Base-by-base conservation (phyloP, 768 basidiomycete species). In the Udeniomyces megalosporus region DNA sequence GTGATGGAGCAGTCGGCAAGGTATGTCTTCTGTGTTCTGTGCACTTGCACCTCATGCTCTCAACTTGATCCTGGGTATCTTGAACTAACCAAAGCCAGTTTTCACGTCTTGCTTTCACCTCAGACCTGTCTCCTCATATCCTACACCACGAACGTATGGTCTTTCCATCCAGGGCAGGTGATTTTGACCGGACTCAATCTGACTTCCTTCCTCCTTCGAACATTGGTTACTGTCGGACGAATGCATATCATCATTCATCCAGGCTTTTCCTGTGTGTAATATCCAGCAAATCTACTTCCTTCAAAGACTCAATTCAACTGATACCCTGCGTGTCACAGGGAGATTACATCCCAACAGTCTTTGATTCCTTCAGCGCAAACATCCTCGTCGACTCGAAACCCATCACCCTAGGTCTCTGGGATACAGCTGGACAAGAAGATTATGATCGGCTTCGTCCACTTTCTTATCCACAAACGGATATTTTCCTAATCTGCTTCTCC, bases 351-450 rank as follows among this genome's bases (percentile, higher is more conserved):
- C 54, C 57, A 4, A 58, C 72, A 85, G 95, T 99, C 45, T 99
- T 97, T 74, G 95, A 97, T 77, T 97, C 97, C 78, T 97, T 61
- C 66, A 68, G 69, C 1, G 91, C 90, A 64, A 93, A 92, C 76
- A 92, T 99, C 60, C 90, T 96, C 84, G 95, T 99, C 51, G 95
- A 99, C 70, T 89, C 90, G 69, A 92, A 93, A 79, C 95, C 95
- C 57, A 45, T 61, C 0, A 47, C 31, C 28, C 46, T 65, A 29
- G 50, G 51, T 54, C 79, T 99, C 61, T 99, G 95, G 95, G 95
- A 99, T 80, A 99, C 95, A n/a, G 95, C 95, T 38, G 95, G 95
- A 68, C 95, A 99, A 76, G 95, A 99, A 56, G 74, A 75, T 57
- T 75, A 75, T 62, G 72, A 73, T 42, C 38, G 38, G 38, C 38